Base-by-base conservation (phyloP, 2,329 filamentous ascomycete genomes). In the Scedosporium aurantiacum region DNA sequence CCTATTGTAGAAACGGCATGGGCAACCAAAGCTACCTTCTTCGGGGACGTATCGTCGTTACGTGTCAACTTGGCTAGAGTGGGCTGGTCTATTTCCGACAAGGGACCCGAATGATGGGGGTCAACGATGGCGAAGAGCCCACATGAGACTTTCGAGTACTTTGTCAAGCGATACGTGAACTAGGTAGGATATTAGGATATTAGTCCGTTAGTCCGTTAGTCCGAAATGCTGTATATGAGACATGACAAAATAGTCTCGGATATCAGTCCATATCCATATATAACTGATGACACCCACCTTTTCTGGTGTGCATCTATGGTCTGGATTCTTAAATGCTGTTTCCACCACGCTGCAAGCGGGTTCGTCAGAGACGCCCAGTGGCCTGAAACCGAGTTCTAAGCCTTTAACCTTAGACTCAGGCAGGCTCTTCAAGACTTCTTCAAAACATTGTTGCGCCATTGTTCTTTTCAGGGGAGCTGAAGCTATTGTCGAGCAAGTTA, bases 1-100 rank as follows among this genome's bases (percentile, higher is more conserved):
- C 86, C 88, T 65, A 89, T 86, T 12, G 91, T 92, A 21, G 88
- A 82, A 64, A 96, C 78, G 65, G 93, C 80, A 73, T 96, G 90
- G 45, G 84, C 91, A 57, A 96, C 79, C 25, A 96, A 79, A 54
- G 90, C 79, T 63, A 80, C 79, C 62, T 69, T 68, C 32, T 68
- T 66, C 32, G 63, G 63, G 47, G 70, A 66, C 52, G 64, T 63
- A 23, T 50, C 57, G 16, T 27, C 41, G 14, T 59, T 47, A 7
- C 18, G 18, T 14, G 59, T 61, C 14, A 61, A 18, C n/a, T 45
- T 56, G 23, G 12, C n/a, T 4, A 40, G 28, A 7, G 40, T 25
- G 14, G 14, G 6, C 7, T 40, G 27, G 21, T 37, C 41, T 12
- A 61, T 21, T 10, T 58, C 58, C 10, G 60, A 37, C 2, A 40